Percentiles rank a stretch among this genome's conserved stretches.
Evolutionary conservation across 2,329 filamentous ascomycete genomes (phyloP).

Genomic region (Tolypocladium inflatum): DNA sequence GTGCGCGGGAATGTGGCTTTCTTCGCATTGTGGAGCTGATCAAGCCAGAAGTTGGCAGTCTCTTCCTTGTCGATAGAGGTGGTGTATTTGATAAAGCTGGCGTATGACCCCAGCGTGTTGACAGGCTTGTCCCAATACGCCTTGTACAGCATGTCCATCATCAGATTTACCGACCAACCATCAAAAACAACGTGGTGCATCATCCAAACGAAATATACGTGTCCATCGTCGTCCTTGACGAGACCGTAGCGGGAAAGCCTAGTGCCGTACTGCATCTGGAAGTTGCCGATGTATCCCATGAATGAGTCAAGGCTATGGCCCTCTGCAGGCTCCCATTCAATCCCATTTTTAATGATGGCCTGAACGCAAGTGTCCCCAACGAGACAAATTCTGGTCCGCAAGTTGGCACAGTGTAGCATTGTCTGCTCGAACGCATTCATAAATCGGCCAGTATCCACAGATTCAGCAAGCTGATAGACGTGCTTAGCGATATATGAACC

Average conservation of each 20-base stretch:
- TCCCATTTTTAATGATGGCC: no score
- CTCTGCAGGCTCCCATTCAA: no score
- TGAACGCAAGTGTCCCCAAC: no score
- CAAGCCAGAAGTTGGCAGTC: no score
- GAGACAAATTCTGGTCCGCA: not conserved
- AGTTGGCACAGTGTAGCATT: not conserved
- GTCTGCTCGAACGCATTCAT: not conserved
- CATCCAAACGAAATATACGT: slow-evolving; percentile 13
- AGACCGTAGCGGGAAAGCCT: not conserved
- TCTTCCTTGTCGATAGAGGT: no score
- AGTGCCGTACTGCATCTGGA: not conserved
- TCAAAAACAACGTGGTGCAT: slow-evolving; percentile 18
- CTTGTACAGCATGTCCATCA: slow-evolving; percentile 1
- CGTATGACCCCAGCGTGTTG: no score
- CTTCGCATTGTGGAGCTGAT: no score
- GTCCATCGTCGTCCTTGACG: not conserved
- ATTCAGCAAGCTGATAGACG: not conserved
- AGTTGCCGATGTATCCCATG: not conserved
- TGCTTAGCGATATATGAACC: not conserved
- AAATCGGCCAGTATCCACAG: not conserved
- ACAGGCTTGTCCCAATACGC: no score
- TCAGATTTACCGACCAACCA: slow-evolving; percentile 11
- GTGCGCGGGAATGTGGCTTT: no score
- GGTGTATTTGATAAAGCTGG: no score
- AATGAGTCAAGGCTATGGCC: no score